Evolutionary conservation across 1,284 basidiomycete species (phyloP).

Genomic region (Chalciporus sp.): DNA sequence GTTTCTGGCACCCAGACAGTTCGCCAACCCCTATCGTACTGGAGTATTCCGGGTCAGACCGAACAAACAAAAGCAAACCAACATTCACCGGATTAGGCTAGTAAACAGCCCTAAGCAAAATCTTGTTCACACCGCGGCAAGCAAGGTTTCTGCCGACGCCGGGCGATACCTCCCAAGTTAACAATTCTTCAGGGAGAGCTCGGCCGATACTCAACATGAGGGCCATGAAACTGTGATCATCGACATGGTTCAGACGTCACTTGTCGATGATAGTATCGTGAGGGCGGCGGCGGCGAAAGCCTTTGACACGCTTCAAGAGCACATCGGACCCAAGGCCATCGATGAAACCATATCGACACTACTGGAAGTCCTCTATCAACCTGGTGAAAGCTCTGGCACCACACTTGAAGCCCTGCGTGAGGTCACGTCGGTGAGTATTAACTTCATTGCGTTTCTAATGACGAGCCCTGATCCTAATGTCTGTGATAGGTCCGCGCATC

Average conservation of each 20-base stretch:
- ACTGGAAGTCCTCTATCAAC: constrained; percentile 88
- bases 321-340: constrained; percentile 89
- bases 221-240: constrained; percentile 92
- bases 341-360: constrained; percentile 97
- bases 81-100: too few species aligned
- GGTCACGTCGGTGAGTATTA: constrained; percentile 83
- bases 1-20: too few species aligned
- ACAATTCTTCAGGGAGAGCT: constrained; percentile 63
- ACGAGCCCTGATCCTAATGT: not conserved
- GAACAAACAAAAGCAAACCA: too few species aligned
- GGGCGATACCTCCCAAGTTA: too few species aligned
- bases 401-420: constrained; percentile 92
- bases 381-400: constrained; percentile 91
- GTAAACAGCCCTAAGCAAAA: too few species aligned
- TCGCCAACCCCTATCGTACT: too few species aligned
- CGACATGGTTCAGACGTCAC: constrained; percentile 78
- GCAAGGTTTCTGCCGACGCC: too few species aligned
- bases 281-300: constrained; percentile 91
- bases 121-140: too few species aligned
- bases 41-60: too few species aligned
- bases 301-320: constrained; percentile 92
- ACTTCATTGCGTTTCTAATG: not conserved
- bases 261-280: constrained; percentile 89
- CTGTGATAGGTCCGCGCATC: constrained; percentile 75
- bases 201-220: constrained; percentile 85